Evolutionary conservation across 345 rosid genomes (phyloP).

Genomic region (Eucalyptus caleyi): DNA sequence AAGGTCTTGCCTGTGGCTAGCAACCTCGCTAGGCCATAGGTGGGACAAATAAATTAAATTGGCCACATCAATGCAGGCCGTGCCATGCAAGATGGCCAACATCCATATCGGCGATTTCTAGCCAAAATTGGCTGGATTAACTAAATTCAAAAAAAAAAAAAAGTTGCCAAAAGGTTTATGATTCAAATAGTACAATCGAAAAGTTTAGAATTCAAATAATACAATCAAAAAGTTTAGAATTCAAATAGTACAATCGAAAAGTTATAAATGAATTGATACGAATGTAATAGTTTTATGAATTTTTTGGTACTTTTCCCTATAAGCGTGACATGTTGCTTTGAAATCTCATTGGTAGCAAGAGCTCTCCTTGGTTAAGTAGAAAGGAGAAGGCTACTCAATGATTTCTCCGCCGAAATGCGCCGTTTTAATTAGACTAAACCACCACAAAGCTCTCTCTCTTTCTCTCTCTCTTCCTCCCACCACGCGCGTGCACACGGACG

Average conservation of each 20-base stretch:
- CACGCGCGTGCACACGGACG: too few species aligned
- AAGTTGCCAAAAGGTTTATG: neutral
- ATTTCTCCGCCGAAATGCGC: neutral
- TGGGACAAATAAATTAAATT: neutral
- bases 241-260: too few species aligned
- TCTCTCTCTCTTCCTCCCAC: too few species aligned
- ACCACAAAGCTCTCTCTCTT: neutral
- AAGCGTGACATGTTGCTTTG: neutral
- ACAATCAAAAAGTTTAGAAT: rapidly evolving
- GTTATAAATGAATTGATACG: neutral
- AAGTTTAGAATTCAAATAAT: too few species aligned
- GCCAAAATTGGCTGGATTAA: too few species aligned
- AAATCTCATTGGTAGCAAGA: neutral
- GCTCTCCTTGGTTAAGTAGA: neutral
- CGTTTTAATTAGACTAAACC: too few species aligned
- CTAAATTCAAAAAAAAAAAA: too few species aligned
- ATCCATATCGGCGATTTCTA: rapidly evolving
- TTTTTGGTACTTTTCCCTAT: neutral
- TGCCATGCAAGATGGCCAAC: rapidly evolving
- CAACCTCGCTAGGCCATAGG: rapidly evolving
- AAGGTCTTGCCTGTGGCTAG: rapidly evolving
- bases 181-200: too few species aligned
- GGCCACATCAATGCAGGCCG: rapidly evolving
- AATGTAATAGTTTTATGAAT: too few species aligned
- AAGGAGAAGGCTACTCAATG: neutral